Base-by-base conservation (phyloP, 768 basidiomycete species). In the Mycena floridula region DNA sequence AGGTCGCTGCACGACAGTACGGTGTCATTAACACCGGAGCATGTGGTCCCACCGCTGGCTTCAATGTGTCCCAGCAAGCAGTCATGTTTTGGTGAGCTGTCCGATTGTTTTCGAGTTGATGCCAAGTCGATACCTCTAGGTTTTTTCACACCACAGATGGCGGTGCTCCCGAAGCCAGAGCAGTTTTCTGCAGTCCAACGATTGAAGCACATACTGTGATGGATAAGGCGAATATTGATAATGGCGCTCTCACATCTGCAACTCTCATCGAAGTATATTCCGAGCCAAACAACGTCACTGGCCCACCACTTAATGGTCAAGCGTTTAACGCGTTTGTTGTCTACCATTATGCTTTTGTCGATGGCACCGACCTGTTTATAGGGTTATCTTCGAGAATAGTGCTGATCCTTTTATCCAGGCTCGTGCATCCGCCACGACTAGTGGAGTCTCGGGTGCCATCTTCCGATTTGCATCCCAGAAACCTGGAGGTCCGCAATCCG, bases 81-180 rank as follows among this genome's bases (percentile, higher is more conserved):
- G 79, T 85, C 35, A 71, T 85, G 63, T 86, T 85, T 53, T 86
- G 82, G 82, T 83, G 59, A 11, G 60, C 44, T 11, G 2, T 16
- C 28, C 41, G 24, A 6, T 40, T 24, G 27, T 18, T 38, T 25
- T 16, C 36, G n/a, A 12, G 23, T 28, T 6, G 38, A 20, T 20
- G 3, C 32, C 22, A 18, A 27, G 32, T 44, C 12, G 26, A 23
- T 48, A 40, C 9, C 41, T 25, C n/a, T 41, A 58, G 70, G 69
- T 71, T 57, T 56, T 82, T 69, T 55, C 65, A 74, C 43, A 46
- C 44, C 5, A 50, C 49, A 25, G 40, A 50, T 15, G 56, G 65
- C 37, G 52, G 55, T 39, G 61, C 49, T 20, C 57, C 64, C 11
- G 64, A 77, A 46, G 74, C 69, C 1, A 65, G 68, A 42, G 69